phyloP scores from a whole-genome alignment of 2,329 filamentous ascomycete species.

The Claviceps quebecensis region DNA sequence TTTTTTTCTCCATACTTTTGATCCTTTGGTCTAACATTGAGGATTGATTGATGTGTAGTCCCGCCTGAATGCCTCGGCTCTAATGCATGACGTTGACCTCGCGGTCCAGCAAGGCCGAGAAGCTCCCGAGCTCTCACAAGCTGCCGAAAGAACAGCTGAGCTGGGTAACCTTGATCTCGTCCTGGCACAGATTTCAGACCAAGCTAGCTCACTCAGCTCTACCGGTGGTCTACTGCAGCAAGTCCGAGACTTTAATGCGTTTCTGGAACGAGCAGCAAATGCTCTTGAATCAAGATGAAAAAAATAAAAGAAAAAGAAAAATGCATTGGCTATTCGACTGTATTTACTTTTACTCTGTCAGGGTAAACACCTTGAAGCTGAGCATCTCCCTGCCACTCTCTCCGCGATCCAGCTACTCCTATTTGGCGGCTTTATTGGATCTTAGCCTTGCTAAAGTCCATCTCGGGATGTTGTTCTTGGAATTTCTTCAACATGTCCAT shows the following conservation, averaged over 20 bases:
- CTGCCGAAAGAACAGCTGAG: slow-evolving; percentile 34
- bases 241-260: slow-evolving; percentile 47
- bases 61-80: slow-evolving; percentile 39
- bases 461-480: slow-evolving; percentile 61
- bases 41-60: slow-evolving; percentile 13
- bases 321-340: background rate
- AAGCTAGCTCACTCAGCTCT: slow-evolving; percentile 34
- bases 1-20: background rate
- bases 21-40: background rate
- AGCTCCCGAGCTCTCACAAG: slow-evolving; percentile 30
- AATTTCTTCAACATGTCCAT: slow-evolving; percentile 86
- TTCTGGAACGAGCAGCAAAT: slow-evolving; percentile 45
- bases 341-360: background rate
- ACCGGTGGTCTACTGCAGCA: slow-evolving; percentile 40
- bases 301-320: slow-evolving; percentile 4
- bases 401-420: slow-evolving; percentile 1
- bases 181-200: slow-evolving; percentile 38
- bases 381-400: background rate
- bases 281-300: slow-evolving; percentile 35
- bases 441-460: slow-evolving; percentile 60
- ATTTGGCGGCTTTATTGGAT: slow-evolving; percentile 29
- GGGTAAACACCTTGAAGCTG: background rate
- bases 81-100: slow-evolving; percentile 49
- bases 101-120: slow-evolving; percentile 37
- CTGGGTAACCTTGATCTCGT: slow-evolving; percentile 43